These are phyloP conservation scores for Rhytidiadelphus loreus DNA, from an alignment of 225 moss, liverwort and hornwort species.

Conservation along the genomic window DNA sequence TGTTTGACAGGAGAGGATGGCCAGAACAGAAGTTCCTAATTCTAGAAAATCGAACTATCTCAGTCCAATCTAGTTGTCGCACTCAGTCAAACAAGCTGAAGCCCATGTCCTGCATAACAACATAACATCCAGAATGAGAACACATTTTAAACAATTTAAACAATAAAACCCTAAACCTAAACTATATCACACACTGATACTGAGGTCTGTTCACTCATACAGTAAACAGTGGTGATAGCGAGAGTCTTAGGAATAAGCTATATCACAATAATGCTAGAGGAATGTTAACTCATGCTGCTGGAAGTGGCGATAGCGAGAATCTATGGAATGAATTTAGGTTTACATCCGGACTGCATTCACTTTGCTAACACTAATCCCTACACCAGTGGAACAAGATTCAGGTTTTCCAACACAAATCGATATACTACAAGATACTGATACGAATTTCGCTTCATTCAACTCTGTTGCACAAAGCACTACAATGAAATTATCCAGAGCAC, in stretches of 20 bases:
- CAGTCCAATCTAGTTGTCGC: not conserved
- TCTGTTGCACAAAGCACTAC: not conserved
- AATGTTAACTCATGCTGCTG: not conserved
- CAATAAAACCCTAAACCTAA: not conserved
- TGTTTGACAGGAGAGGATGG: not conserved
- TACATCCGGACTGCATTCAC: not conserved
- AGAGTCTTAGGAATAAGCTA: not conserved
- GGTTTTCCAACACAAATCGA: not conserved
- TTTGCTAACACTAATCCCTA: not conserved
- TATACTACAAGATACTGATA: not conserved
- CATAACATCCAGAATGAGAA: not conserved
- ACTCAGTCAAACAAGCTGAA: not conserved
- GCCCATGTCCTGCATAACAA: not conserved
- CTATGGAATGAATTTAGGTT: not conserved
- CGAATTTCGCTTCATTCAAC: not conserved
- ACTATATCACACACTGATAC: not conserved
- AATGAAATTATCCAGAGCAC: not conserved
- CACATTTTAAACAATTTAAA: no score
- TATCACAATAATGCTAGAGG: not conserved
- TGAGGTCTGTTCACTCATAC: not conserved
- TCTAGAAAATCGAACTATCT: not conserved
- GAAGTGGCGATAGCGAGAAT: not conserved
- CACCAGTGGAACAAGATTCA: not conserved
- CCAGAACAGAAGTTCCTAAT: not conserved
- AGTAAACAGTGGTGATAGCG: not conserved